A percentile compares a stretch with the other conserved stretches of the same genome.
These are phyloP conservation scores for Posidonia oceanica DNA, from an alignment of 116 monocot genomes.

Conservation along the genomic window DNA sequence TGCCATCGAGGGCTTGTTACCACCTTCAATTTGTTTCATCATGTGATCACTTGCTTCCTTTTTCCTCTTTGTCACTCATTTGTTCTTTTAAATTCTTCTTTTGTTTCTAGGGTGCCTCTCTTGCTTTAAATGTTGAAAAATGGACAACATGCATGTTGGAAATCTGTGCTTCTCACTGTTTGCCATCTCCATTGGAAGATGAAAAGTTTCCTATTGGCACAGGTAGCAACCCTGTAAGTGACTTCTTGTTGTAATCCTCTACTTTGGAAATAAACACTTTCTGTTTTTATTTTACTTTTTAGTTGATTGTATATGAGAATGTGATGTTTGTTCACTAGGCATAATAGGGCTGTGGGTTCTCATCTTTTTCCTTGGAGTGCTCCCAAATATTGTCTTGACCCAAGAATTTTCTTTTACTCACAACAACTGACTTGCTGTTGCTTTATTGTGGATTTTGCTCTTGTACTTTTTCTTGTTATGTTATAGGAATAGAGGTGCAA, in stretches of 20 bases:
- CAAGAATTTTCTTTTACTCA: too few species aligned
- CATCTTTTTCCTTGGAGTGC: too few species aligned
- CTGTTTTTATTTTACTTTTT: too few species aligned
- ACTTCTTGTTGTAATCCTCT: conserved; percentile 1
- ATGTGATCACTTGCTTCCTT: neutral
- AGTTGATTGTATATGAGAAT: too few species aligned
- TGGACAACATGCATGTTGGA: conserved; percentile 50
- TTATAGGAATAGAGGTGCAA: too few species aligned
- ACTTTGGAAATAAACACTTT: too few species aligned
- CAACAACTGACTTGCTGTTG: too few species aligned
- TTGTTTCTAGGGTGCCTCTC: conserved; percentile 62
- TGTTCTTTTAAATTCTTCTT: neutral
- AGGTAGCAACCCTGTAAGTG: conserved; percentile 98
- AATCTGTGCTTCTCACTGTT: conserved; percentile 51
- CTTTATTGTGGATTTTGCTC: too few species aligned
- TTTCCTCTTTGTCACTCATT: neutral
- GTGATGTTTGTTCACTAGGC: too few species aligned
- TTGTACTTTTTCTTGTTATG: too few species aligned
- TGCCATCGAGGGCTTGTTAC: neutral
- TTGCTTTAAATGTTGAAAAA: conserved; percentile 68
- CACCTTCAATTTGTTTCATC: neutral
- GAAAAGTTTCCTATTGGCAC: conserved; percentile 97
- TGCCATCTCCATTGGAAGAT: conserved; percentile 55
- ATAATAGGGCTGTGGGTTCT: too few species aligned
- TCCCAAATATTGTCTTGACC: too few species aligned